These are phyloP conservation scores for Phycomyces blakesleeanus DNA, from an alignment of 192 early-diverging fungal genomes.

Conservation along the genomic window DNA sequence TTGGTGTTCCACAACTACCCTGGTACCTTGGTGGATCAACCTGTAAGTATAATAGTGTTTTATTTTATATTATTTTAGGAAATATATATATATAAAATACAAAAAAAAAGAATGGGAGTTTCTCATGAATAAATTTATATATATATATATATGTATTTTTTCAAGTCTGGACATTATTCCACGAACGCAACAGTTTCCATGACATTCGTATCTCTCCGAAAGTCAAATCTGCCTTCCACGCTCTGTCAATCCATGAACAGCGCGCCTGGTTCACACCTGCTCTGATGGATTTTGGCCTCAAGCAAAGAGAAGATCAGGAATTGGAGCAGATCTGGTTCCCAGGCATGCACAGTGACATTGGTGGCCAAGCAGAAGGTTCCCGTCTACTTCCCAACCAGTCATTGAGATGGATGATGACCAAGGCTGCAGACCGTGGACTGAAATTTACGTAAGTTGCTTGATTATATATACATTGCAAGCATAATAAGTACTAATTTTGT, in stretches of 20 bases:
- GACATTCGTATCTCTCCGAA: slow-evolving; percentile 17
- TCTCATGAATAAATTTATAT: too few relatives aligned
- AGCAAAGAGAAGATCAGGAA: background rate
- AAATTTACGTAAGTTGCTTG: slow-evolving; percentile 4
- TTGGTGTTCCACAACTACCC: slow-evolving; percentile 19
- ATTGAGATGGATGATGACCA: slow-evolving; percentile 20
- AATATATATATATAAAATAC: background rate
- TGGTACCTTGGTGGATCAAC: slow-evolving; percentile 20
- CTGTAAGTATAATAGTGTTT: slow-evolving; percentile 5
- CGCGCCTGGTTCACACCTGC: slow-evolving; percentile 20
- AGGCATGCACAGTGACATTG: slow-evolving; percentile 20
- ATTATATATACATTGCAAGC: background rate
- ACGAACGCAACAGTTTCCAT: slow-evolving; percentile 11
- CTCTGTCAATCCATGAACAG: slow-evolving; percentile 25
- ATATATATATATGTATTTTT: too few relatives aligned
- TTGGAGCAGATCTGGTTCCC: slow-evolving; percentile 25
- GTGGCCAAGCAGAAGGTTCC: slow-evolving; percentile 1
- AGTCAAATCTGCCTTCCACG: slow-evolving; percentile 19
- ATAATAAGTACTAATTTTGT: background rate
- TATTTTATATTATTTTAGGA: background rate
- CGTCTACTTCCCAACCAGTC: slow-evolving; percentile 12
- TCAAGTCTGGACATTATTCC: slow-evolving; percentile 14
- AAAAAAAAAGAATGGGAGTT: background rate
- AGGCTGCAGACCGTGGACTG: slow-evolving; percentile 10
- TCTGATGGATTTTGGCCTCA: slow-evolving; percentile 2